Conservation (phyloP, 768 basidiomycete genomes). For the Calvatia gigantea region DNA sequence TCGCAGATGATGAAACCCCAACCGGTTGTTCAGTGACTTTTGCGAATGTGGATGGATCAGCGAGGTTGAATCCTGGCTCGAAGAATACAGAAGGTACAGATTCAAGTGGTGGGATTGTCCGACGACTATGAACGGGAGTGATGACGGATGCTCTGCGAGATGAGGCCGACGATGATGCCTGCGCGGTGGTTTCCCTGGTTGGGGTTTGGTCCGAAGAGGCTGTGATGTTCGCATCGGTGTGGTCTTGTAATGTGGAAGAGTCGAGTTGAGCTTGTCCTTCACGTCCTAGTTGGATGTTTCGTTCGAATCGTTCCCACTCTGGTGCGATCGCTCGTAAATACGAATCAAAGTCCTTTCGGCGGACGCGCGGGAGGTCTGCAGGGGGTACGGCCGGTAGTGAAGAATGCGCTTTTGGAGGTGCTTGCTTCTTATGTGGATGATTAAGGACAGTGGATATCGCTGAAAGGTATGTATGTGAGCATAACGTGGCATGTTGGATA, state of each 20-base stretch:
- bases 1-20: conserved; percentile 16
- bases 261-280: conserved; percentile 39
- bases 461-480: conserved; percentile 26
- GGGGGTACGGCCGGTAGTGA: conserved; percentile 67
- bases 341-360: conserved; percentile 78
- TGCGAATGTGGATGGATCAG: conserved; percentile 73
- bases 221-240: conserved; percentile 21
- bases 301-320: conserved; percentile 77
- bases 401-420: conserved; percentile 87
- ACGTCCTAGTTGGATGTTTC: conserved; percentile 33
- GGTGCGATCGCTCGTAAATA: conserved; percentile 70
- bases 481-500: neutral
- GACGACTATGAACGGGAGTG: conserved; percentile 28
- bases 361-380: conserved; percentile 76
- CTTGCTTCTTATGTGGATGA: conserved; percentile 79
- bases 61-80: conserved; percentile 70
- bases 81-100: conserved; percentile 84
- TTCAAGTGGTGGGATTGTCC: conserved; percentile 64
- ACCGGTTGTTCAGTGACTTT: conserved; percentile 64
- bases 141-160: conserved; percentile 16
- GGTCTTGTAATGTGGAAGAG: conserved; percentile 12
- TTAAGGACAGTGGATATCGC: conserved; percentile 94
- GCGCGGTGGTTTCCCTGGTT: too few species aligned
- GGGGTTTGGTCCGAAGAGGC: conserved; percentile 14
- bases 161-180: too few species aligned